These are phyloP conservation scores for Alternaria atra DNA, from an alignment of 2,329 filamentous ascomycete genomes.

Conservation along the genomic window DNA sequence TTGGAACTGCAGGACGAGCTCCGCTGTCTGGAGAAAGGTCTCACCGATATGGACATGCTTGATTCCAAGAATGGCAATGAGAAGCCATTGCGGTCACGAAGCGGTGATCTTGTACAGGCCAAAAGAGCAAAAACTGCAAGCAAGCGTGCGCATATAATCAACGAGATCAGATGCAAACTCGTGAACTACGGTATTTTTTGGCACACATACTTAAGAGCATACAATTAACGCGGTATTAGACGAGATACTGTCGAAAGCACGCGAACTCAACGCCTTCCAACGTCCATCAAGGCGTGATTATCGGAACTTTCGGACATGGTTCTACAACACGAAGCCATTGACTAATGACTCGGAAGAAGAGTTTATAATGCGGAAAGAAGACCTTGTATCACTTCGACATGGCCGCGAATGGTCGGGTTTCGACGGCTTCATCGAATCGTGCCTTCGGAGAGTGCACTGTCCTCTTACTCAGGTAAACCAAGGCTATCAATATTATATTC, in stretches of 20 bases:
- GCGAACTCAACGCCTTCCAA: constrained; percentile 46
- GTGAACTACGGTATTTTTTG: constrained; percentile 21
- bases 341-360: constrained; percentile 27
- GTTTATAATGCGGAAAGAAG: constrained; percentile 47
- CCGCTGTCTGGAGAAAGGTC: constrained; percentile 37
- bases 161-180: constrained; percentile 24
- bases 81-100: constrained; percentile 21
- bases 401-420: constrained; percentile 50
- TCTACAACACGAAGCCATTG: constrained; percentile 38
- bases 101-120: constrained; percentile 15
- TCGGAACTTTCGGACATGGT: constrained; percentile 42
- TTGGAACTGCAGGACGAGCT: constrained; percentile 48
- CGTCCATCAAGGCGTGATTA: constrained; percentile 47
- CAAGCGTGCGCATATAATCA: constrained; percentile 17
- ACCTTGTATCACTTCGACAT: constrained; percentile 45
- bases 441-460: constrained; percentile 31
- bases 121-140: constrained; percentile 13
- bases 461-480: constrained; percentile 34
- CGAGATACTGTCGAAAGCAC: constrained; percentile 44
- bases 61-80: constrained; percentile 14
- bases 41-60: constrained; percentile 24
- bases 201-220: background rate
- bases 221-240: constrained; percentile 12
- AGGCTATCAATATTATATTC: background rate
- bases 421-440: constrained; percentile 45